phyloP scores from a whole-genome alignment of 345 rosid genomes.

The Nasturtium officinale region DNA sequence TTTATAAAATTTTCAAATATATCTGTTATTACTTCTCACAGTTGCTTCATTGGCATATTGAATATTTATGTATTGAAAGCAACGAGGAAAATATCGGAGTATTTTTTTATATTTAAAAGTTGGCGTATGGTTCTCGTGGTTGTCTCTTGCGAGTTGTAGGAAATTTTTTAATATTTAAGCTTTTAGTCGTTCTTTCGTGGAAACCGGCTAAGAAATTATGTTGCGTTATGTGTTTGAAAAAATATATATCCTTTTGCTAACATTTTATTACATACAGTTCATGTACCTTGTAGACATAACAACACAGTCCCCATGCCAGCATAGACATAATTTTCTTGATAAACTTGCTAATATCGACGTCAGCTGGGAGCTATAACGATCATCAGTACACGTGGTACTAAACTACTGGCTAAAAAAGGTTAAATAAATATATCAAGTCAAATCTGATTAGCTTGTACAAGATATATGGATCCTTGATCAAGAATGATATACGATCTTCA shows the following conservation, averaged over 20 bases:
- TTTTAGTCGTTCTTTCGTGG: background rate
- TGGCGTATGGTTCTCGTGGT: background rate
- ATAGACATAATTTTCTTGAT: background rate
- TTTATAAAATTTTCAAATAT: too few relatives aligned
- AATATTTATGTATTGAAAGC: background rate
- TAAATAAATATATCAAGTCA: background rate
- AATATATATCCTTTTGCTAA: background rate
- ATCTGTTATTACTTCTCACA: background rate
- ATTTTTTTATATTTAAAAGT: background rate
- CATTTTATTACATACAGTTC: background rate
- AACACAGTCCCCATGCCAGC: background rate
- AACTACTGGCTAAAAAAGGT: background rate
- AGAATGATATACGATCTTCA: background rate
- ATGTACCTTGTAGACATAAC: background rate
- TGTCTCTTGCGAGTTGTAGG: background rate
- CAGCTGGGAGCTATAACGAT: background rate
- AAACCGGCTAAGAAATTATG: background rate
- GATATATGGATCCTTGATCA: background rate
- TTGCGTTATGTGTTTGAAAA: background rate
- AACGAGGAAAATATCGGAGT: background rate
- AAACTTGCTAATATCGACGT: background rate
- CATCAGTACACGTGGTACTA: background rate
- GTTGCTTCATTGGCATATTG: background rate
- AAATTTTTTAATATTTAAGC: background rate
- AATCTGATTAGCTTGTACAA: background rate